These are phyloP conservation scores for Phallus indusiatus DNA, from an alignment of 768 basidiomycete species.

Conservation along the genomic window DNA sequence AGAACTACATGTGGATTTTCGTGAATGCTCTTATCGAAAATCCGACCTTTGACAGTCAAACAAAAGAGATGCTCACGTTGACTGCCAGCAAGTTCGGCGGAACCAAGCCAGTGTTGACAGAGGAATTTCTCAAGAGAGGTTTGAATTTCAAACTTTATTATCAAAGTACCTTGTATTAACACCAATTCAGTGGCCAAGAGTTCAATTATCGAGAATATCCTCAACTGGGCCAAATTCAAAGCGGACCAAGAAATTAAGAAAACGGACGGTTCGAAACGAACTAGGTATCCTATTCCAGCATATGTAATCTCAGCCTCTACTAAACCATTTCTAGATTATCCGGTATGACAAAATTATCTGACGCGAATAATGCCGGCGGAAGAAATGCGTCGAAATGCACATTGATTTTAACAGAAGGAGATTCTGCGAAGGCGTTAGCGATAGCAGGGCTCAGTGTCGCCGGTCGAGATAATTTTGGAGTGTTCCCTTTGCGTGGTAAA, in stretches of 20 bases:
- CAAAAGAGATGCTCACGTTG: constrained; percentile 90
- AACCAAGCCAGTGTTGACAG: constrained; percentile 71
- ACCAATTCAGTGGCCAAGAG: constrained; percentile 65
- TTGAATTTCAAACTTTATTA: constrained; percentile 11
- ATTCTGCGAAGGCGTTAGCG: constrained; percentile 95
- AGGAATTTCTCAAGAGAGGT: constrained; percentile 98
- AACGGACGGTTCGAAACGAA: constrained; percentile 87
- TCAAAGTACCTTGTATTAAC: constrained; percentile 1
- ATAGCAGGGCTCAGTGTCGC: constrained; percentile 92
- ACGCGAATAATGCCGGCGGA: constrained; percentile 96
- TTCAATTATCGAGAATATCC: constrained; percentile 79
- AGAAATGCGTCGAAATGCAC: constrained; percentile 75
- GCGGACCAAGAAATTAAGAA: constrained; percentile 94
- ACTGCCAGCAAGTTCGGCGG: constrained; percentile 78
- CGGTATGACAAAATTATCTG: constrained; percentile 87
- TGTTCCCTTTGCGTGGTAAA: constrained; percentile 96
- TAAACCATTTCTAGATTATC: constrained; percentile 47
- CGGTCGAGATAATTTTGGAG: constrained; percentile 93
- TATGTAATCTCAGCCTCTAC: neutral
- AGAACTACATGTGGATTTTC: constrained; percentile 98
- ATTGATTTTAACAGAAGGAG: constrained; percentile 96
- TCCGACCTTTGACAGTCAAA: constrained; percentile 98
- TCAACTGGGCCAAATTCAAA: constrained; percentile 96
- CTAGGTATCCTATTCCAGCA: constrained; percentile 38
- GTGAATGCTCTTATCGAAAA: constrained; percentile 95